Base-by-base conservation (phyloP, 176 grass and related monocot species). In the Typha latifolia region DNA sequence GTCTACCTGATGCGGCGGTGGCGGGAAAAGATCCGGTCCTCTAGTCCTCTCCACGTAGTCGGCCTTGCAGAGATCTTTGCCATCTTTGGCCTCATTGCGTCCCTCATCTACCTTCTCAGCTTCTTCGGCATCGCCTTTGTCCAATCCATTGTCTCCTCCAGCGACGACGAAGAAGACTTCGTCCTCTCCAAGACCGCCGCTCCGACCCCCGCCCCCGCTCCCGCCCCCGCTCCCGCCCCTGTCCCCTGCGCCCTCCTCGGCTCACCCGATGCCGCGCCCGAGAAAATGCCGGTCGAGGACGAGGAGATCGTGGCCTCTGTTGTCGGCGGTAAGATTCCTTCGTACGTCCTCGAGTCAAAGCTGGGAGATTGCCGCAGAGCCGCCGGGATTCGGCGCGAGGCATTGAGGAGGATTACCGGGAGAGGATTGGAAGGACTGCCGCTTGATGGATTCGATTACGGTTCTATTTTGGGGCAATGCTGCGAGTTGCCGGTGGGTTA, bases 71-170 rank as follows among this genome's bases (percentile, higher is more conserved):
- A 97, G 85, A 89, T 97, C 69, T 71, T 89, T 31, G 85, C 93
- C 78, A 79, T 92, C 0, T 79, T 97, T 72, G 93, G 85, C 71
- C 83, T 97, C 71, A 16, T 89, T 69, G 93, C 88, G 66, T 92
- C 93, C 4, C 93, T 97, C 71, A 92, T 97, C 66, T 97, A 97
- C 77, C 88, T 97, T n/a, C 80, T 97, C 68, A 89, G 85, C 76
- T 97, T 97, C 88, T 92, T 92, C 78, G 93, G 93, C 80, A 97
- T 97, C 78, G 93, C 78, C 50, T 92, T 92, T 71, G 93, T 97
- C 3, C 93, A 97, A 79, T 91, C 85, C 16, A 63, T 97, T 63
- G 85, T 97, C 34, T 97, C 82, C 2, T 91, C 82, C 69, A 86
- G 49, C 69, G 85, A 97, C 52, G 93, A 97, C 2, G 88, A 96